Evolutionary conservation across 345 rosid genomes (phyloP), one percentile per base, ranked within the genome.

Genomic region (Moringa oleifera): DNA sequence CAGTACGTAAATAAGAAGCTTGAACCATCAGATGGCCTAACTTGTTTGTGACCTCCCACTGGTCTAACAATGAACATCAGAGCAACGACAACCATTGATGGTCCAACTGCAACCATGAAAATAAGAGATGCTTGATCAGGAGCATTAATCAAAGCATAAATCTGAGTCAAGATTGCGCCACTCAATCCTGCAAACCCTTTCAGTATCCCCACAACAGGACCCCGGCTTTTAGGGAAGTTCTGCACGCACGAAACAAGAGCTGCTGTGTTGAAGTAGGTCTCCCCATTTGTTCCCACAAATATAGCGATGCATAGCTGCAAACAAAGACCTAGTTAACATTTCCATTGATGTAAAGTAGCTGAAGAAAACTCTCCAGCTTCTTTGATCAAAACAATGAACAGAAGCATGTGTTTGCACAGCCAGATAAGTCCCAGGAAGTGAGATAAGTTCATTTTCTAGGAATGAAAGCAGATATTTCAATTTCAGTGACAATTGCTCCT

Each of bases 211-310:
- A 87, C 77, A 24, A 84, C 86, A 0, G 87, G 87, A 1, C 89
- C 89, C 1, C 87, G 85, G 31, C 77, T 86, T 25, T 65, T 70
- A 1, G 79, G 85, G 67, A 86, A 86, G 64, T 77, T 86, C 20
- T 87, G 28, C 67, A 86, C 77, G 68, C 89, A 83, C 18, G 93
- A 81, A 24, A 84, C 93, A 2, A 84, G 69, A 62, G 81, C 77
- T 28, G 87, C 87, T 23, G 92, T 86, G 81, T 81, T 83, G 84
- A 86, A 79, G 87, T 89, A 86, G 9, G 92, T 81, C 5, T 86
- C 78, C 70, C 87, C 83, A 62, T 86, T 83, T 18, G 85, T 87
- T 51, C 85, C 92, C 76, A 83, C 24, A 74, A 85, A 79, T 12
- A 86, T 73, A 47, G 79, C 75, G 41, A 86, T 56, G 68, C 89